Base-by-base conservation (phyloP, 306 rosid species). In the Pyrus betulifolia region DNA sequence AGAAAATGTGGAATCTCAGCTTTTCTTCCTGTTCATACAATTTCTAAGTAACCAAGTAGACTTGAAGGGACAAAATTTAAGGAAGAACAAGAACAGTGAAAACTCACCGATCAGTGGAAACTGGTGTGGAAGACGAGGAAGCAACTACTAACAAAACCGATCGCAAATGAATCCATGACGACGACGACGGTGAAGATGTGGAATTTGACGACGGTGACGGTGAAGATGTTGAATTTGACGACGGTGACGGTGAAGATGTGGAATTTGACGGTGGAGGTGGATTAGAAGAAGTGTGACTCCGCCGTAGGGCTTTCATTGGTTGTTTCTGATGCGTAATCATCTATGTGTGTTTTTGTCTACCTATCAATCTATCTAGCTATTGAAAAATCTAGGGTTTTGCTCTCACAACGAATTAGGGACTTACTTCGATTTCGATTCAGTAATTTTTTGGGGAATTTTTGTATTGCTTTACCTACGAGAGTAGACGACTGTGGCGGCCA, bases 401-500 rank as follows among this genome's bases (percentile, higher is more conserved):
- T 13, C 51, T 25, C 58, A 69, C 42, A 49, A 70, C 62, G 7
- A 70, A 70, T 70, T 30, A 30, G 45, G 60, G 42, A 2, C 22
- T 35, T 74, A 2, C 22, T 35, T 74, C 28, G 69, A 17, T 25
- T 66, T 60, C 13, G 69, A 17, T 23, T 66, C 49, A 45, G 55
- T 67, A 10, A 38, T 1, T 51, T 17, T 12, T 25, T 7, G 4
- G 58, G 38, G 30, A 44, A 5, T 69, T 44, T 68, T 11, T 72
- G 22, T 55, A 8, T 44, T 23, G 57, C 38, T 40, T 70, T 76
- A 81, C 84, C 84, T 63, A 64, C 72, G 77, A 76, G 84, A 76
- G 80, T 81, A 81, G 80, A 81, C 77, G 45, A 81, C 74, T 44
- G 77, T 81, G 63, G 83, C 80, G 83, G 80, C 80, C 83, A 80